A percentile compares a stretch with the other conserved stretches of the same genome.
phyloP scores from a whole-genome alignment of 2,329 filamentous ascomycete genomes.

The Nannizziopsis arthrosporioides region DNA sequence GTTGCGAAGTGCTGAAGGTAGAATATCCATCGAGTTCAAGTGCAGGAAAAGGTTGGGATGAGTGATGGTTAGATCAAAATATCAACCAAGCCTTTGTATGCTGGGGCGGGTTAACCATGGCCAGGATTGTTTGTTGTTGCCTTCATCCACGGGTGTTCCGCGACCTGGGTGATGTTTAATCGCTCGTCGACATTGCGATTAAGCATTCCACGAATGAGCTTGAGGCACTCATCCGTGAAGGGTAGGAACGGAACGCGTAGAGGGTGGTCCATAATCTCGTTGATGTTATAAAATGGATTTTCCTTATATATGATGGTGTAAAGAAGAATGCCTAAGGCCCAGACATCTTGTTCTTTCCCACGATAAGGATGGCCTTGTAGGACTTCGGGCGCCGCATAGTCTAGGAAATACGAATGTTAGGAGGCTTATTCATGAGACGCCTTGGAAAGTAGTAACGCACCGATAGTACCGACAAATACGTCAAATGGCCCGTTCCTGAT shows the following conservation, averaged over 20 bases:
- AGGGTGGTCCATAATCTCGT: slow-evolving; percentile 98
- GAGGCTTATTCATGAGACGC: neutral
- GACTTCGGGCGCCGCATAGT: slow-evolving; percentile 98
- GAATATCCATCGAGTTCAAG: neutral
- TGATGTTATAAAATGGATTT: slow-evolving; percentile 97
- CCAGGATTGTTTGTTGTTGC: slow-evolving; percentile 14
- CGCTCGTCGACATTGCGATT: slow-evolving; percentile 75
- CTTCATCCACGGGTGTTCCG: slow-evolving; percentile 70
- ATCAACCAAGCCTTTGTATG: neutral
- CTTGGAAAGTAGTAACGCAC: slow-evolving; percentile 42
- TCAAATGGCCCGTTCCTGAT: slow-evolving; percentile 98
- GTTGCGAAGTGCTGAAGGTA: too few relatives aligned
- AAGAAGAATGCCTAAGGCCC: slow-evolving; percentile 89
- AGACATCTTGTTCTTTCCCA: slow-evolving; percentile 95
- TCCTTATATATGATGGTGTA: slow-evolving; percentile 99
- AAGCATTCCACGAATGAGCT: slow-evolving; percentile 83
- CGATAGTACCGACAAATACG: slow-evolving; percentile 96
- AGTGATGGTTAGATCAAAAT: neutral
- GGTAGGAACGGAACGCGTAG: slow-evolving; percentile 64
- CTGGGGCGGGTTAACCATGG: neutral
- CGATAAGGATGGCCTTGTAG: slow-evolving; percentile 82
- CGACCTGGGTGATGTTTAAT: slow-evolving; percentile 74
- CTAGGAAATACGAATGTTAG: slow-evolving; percentile 36
- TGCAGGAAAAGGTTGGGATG: neutral
- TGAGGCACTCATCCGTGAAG: slow-evolving; percentile 72